Percentiles rank a stretch among this genome's conserved stretches.
These are phyloP conservation scores for Aspergillus eucalypticola DNA, from an alignment of 2,329 filamentous ascomycete genomes.

Conservation along the genomic window DNA sequence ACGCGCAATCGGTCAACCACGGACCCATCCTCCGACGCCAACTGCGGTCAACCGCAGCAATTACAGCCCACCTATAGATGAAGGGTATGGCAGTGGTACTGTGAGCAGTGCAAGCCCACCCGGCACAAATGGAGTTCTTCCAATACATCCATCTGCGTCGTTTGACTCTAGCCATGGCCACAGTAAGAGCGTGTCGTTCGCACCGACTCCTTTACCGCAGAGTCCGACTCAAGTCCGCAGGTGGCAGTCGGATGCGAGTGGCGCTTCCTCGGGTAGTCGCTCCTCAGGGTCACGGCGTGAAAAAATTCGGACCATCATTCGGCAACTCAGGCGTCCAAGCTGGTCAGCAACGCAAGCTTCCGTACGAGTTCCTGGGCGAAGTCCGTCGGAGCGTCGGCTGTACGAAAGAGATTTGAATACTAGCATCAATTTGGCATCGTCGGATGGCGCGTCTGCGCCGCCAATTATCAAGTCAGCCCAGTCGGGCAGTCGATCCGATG, in stretches of 20 bases:
- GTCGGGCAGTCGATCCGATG: constrained; percentile 34
- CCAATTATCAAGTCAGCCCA: constrained; percentile 41
- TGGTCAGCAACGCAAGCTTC: constrained; percentile 4
- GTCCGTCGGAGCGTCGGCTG: constrained; percentile 11
- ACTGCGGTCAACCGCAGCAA: constrained; percentile 10
- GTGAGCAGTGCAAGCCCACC: constrained; percentile 18
- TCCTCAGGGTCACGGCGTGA: constrained; percentile 23
- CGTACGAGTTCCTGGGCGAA: constrained; percentile 12
- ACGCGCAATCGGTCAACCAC: constrained; percentile 19
- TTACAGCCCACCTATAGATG: constrained; percentile 26
- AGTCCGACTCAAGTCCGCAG: constrained; percentile 16
- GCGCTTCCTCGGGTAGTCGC: constrained; percentile 4
- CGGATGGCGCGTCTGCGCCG: constrained; percentile 32
- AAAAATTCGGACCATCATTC: constrained; percentile 21
- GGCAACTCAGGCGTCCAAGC: constrained; percentile 19
- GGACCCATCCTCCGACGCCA: constrained; percentile 11
- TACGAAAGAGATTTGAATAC: constrained; percentile 29
- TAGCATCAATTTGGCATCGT: constrained; percentile 39
- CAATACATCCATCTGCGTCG: constrained; percentile 18
- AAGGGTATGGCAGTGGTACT: constrained; percentile 30
- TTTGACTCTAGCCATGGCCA: constrained; percentile 18
- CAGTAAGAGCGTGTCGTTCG: constrained; percentile 23
- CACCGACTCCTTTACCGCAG: constrained; percentile 8
- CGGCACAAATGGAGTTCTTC: constrained; percentile 14
- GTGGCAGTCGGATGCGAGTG: constrained; percentile 23